Evolutionary conservation across 192 early-diverging fungal genomes (phyloP).

Genomic region (Paraglomus occultum): DNA sequence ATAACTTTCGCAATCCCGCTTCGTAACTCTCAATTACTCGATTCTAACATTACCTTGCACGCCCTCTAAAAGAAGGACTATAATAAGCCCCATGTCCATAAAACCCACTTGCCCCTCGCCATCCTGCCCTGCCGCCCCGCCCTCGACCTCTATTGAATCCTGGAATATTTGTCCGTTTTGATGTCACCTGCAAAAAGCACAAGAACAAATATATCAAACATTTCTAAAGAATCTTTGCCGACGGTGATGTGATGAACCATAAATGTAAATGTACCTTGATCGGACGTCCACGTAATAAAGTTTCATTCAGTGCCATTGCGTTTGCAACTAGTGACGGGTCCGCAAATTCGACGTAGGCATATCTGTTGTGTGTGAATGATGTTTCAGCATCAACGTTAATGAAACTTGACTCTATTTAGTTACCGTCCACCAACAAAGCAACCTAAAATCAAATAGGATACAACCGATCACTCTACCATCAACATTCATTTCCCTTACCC

Average conservation of each 20-base stretch:
- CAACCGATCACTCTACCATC: background rate
- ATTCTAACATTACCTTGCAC: slow-evolving; percentile 15
- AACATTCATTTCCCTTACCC: slow-evolving; percentile 50
- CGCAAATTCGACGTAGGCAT: slow-evolving; percentile 97
- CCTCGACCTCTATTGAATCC: slow-evolving; percentile 81
- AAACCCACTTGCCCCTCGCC: slow-evolving; percentile 53
- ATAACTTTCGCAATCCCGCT: no score
- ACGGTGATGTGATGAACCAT: background rate
- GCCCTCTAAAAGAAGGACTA: slow-evolving; percentile 26
- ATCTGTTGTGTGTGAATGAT: slow-evolving; percentile 42
- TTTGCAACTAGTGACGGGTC: slow-evolving; percentile 73
- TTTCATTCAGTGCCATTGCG: slow-evolving; percentile 86
- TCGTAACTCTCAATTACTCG: no score
- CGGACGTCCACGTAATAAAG: slow-evolving; percentile 81
- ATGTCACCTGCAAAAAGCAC: slow-evolving; percentile 57
- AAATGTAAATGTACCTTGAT: slow-evolving; percentile 59
- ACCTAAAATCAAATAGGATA: slow-evolving; percentile 34
- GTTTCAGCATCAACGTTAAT: background rate
- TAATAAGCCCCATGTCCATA: slow-evolving; percentile 47
- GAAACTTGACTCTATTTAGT: background rate
- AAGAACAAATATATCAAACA: background rate
- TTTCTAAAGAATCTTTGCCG: background rate
- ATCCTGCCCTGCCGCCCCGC: slow-evolving; percentile 66
- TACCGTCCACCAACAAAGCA: slow-evolving; percentile 19
- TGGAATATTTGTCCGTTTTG: slow-evolving; percentile 95